Percentiles rank a stretch among this genome's conserved stretches.
Evolutionary conservation across 768 basidiomycete species (phyloP).

Genomic region (Dacryopinax primogenitus): DNA sequence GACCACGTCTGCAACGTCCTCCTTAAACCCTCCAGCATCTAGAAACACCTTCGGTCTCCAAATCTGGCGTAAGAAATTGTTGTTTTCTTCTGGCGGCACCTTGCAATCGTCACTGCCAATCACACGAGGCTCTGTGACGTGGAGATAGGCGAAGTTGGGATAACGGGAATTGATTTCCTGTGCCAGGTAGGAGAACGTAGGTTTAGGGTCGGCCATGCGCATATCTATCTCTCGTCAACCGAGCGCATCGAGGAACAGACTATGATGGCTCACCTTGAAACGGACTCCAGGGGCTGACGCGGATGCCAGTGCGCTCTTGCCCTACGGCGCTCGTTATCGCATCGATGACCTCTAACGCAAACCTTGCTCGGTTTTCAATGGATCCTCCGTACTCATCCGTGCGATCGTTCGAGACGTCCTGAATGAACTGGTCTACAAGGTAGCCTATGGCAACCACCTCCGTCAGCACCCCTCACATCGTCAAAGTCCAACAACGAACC

Average conservation of each 20-base stretch:
- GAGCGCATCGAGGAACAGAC: neutral
- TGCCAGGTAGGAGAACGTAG: constrained; percentile 31
- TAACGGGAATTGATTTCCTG: too few species aligned
- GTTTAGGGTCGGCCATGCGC: constrained; percentile 40
- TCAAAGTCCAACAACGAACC: constrained; percentile 11
- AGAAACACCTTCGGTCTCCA: constrained; percentile 17
- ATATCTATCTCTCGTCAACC: neutral
- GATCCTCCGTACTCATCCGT: constrained; percentile 58
- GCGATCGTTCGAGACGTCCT: constrained; percentile 41
- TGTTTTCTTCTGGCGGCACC: constrained; percentile 2
- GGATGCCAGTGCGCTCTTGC: constrained; percentile 39
- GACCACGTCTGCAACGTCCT: constrained; percentile 5
- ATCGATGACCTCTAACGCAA: constrained; percentile 42
- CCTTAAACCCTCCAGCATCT: constrained; percentile 16
- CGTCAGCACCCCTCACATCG: constrained; percentile 19
- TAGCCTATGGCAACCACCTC: constrained; percentile 17
- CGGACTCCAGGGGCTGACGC: constrained; percentile 43
- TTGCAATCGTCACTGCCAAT: neutral
- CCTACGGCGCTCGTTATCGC: constrained; percentile 44
- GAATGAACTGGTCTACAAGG: constrained; percentile 46
- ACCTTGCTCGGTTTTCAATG: constrained; percentile 46
- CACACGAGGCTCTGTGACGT: constrained; percentile 26
- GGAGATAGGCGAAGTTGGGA: neutral
- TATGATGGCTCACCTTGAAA: too few species aligned
- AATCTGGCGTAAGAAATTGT: constrained; percentile 16